Percentiles rank a stretch among this genome's conserved stretches.
phyloP scores from a whole-genome alignment of 1,284 basidiomycete genomes.

The Heterobasidion irregulare region DNA sequence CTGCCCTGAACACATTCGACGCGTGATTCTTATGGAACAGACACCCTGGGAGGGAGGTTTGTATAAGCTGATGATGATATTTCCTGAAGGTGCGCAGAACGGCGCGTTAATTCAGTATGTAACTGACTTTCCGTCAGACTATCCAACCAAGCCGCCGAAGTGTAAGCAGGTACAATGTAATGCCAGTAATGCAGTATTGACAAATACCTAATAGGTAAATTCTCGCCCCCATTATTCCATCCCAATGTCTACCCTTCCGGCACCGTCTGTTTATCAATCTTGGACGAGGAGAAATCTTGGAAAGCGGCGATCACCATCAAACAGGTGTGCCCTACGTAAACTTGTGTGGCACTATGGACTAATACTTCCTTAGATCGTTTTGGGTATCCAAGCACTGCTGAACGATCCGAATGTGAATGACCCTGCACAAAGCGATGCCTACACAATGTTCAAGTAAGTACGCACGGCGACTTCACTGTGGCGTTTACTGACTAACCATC shows the following conservation, averaged over 20 bases:
- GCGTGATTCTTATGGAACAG: slow-evolving; percentile 33
- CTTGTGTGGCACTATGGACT: background rate
- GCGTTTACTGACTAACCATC: background rate
- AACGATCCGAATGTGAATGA: slow-evolving; percentile 94
- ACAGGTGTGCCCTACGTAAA: slow-evolving; percentile 51
- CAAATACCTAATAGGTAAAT: slow-evolving; percentile 67
- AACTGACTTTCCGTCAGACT: slow-evolving; percentile 44
- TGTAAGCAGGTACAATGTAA: slow-evolving; percentile 40
- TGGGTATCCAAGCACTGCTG: slow-evolving; percentile 92
- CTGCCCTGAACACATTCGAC: slow-evolving; percentile 14
- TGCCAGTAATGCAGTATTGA: background rate
- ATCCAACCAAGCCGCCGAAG: slow-evolving; percentile 94
- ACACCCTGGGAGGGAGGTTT: slow-evolving; percentile 96
- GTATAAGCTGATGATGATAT: slow-evolving; percentile 90
- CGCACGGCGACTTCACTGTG: background rate
- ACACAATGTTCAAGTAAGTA: slow-evolving; percentile 93
- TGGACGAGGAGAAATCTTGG: slow-evolving; percentile 99
- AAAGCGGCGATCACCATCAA: slow-evolving; percentile 99
- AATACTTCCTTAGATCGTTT: slow-evolving; percentile 60
- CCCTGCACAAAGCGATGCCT: slow-evolving; percentile 95
- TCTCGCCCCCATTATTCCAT: slow-evolving; percentile 92
- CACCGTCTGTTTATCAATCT: slow-evolving; percentile 95
- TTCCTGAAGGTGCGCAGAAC: slow-evolving; percentile 76
- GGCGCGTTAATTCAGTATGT: slow-evolving; percentile 8
- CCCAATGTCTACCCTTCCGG: slow-evolving; percentile 99